Conservation (phyloP, 176 grass and related monocot species). For the Bonia amplexicaulis region DNA sequence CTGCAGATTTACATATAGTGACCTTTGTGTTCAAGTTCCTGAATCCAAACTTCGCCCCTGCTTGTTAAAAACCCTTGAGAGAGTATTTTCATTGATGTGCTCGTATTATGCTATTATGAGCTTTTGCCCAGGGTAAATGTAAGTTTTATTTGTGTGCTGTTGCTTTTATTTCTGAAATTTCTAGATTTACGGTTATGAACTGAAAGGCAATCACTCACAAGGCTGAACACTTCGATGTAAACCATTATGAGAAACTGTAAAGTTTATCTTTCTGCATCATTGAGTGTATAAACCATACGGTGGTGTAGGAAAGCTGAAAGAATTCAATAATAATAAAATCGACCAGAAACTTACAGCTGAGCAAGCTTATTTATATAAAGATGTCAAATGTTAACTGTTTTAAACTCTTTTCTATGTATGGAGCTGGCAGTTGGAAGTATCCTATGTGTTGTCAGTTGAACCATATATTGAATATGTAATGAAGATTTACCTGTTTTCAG, state of each 20-base stretch:
- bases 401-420: conserved; percentile 3
- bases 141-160: conserved; percentile 1
- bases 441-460: neutral
- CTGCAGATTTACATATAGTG: conserved; percentile 96
- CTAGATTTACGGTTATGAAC: neutral
- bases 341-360: conserved; percentile 1
- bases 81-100: conserved; percentile 79
- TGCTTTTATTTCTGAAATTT: conserved; percentile 4
- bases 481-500: neutral
- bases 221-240: neutral
- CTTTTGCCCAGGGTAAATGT: conserved; percentile 70
- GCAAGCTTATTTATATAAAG: conserved; percentile 24
- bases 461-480: neutral
- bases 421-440: neutral
- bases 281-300: conserved; percentile 7
- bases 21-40: conserved; percentile 91
- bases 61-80: conserved; percentile 87
- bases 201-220: neutral
- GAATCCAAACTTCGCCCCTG: conserved; percentile 88
- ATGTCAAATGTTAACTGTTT: conserved; percentile 21
- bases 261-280: neutral
- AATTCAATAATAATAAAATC: neutral
- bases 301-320: conserved; percentile 1
- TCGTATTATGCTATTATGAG: conserved; percentile 95
- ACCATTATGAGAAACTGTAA: conserved; percentile 25